phyloP scores from a whole-genome alignment of 1,284 basidiomycete species.

The Pholiota adiposa region DNA sequence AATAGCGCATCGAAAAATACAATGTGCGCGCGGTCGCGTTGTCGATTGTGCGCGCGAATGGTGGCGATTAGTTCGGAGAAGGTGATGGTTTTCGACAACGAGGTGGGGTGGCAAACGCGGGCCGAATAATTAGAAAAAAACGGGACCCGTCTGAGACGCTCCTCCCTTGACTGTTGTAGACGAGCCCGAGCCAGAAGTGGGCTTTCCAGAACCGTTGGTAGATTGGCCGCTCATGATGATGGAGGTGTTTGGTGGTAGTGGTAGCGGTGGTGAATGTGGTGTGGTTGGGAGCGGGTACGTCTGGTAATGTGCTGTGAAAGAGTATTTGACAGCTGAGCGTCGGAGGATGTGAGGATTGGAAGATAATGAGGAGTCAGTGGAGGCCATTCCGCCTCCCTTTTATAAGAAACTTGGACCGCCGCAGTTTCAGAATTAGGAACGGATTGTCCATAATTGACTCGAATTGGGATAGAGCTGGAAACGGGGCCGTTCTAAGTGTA shows the following conservation, averaged over 20 bases:
- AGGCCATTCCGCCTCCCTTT: slow-evolving; percentile 22
- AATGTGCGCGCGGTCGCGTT: slow-evolving; percentile 5
- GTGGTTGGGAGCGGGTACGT: slow-evolving; percentile 6
- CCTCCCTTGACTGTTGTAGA: slow-evolving; percentile 47
- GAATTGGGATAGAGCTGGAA: slow-evolving; percentile 32
- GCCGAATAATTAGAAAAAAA: slow-evolving; percentile 48
- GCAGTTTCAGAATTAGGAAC: slow-evolving; percentile 35
- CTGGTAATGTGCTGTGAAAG: slow-evolving; percentile 10
- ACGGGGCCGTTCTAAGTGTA: slow-evolving; percentile 36
- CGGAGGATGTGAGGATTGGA: slow-evolving; percentile 10
- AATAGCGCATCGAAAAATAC: neutral
- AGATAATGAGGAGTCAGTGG: slow-evolving; percentile 34
- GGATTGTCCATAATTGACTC: slow-evolving; percentile 42
- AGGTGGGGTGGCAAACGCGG: neutral
- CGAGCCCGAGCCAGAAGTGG: slow-evolving; percentile 33
- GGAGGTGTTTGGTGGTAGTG: slow-evolving; percentile 18
- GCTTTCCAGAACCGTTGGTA: slow-evolving; percentile 41
- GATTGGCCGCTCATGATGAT: slow-evolving; percentile 46
- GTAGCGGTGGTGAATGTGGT: slow-evolving; percentile 21
- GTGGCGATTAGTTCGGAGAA: slow-evolving; percentile 3
- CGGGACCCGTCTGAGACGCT: slow-evolving; percentile 47
- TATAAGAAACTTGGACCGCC: slow-evolving; percentile 34
- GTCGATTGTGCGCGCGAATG: slow-evolving; percentile 7
- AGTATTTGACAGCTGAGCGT: slow-evolving; percentile 16
- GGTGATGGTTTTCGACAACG: slow-evolving; percentile 2